Evolutionary conservation across 176 grass and related monocot genomes (phyloP), one percentile per base, ranked within the genome.

Genomic region (Triticum urartu): DNA sequence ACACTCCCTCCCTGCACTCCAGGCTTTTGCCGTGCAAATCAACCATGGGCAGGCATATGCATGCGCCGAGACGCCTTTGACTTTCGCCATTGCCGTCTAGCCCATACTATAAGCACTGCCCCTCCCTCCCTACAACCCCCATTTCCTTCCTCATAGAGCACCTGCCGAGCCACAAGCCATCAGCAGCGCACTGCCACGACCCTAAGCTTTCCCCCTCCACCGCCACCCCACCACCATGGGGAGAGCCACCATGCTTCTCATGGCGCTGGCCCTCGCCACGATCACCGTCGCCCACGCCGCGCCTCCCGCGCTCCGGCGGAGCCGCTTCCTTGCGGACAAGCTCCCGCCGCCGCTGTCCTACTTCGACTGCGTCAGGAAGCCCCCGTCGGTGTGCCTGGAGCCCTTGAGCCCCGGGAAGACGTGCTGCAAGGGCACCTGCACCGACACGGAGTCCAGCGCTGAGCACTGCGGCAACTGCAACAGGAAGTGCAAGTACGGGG

Each of bases 1-100:
- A 88, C 89, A 85, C 89, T 81, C 70, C 89, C 86, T 60, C 81
- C 82, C 89, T 64, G 11, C 89, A 91, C 86, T 91, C 77, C 77
- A 91, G 85, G 89, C 86, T 91, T 91, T 88, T 88, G 82, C 89
- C 89, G 85, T 88, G 71, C 76, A 88, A 91, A 87, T 88, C 86
- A 91, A 91, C 85, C 81, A 87, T 83, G 30, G 40, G 56, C 75
- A 66, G 13, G 47, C 47, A 50, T 56, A 56, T 56, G 52, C 52
- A 56, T 20, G 54, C 66, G 42, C 72, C 43, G 13, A 68, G 72
- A 42, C 56, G 60, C 58, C 47, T 80, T 71, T 69, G 77, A 86
- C 89, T 81, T 80, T 32, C 72, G 15, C 72, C 84, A 15, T 72
- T 5, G 0, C 88, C 79, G 78, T 72, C 72, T 40, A 80, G 61